Evolutionary conservation across 2,329 filamentous ascomycete species (phyloP).

Genomic region (Microsporum ferrugineum): DNA sequence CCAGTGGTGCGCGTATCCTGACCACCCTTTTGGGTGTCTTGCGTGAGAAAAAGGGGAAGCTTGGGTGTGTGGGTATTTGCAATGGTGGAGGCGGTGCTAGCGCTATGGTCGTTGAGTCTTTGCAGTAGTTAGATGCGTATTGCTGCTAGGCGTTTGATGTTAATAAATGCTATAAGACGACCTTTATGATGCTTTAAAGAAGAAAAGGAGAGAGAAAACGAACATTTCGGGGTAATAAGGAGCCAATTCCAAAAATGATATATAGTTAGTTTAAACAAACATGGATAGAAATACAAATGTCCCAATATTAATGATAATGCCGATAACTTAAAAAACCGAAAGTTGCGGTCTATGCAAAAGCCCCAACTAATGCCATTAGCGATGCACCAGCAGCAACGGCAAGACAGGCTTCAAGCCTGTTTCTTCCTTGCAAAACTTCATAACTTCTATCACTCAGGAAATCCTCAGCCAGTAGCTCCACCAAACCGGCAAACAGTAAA

Average conservation of each 20-base stretch:
- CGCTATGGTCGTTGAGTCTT: conserved; percentile 73
- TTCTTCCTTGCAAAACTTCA: conserved; percentile 44
- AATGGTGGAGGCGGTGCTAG: conserved; percentile 95
- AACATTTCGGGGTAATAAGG: neutral
- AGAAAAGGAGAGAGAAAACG: neutral
- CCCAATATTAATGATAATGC: neutral
- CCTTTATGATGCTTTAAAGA: neutral
- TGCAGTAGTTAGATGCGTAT: conserved; percentile 24
- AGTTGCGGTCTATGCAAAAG: conserved; percentile 43
- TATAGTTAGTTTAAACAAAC: neutral
- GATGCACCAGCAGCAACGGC: conserved; percentile 50
- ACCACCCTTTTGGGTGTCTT: conserved; percentile 82
- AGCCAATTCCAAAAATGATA: neutral
- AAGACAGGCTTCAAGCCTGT: conserved; percentile 50
- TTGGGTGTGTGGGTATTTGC: conserved; percentile 90
- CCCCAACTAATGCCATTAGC: conserved; percentile 57
- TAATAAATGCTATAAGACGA: neutral
- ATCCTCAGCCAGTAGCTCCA: conserved; percentile 75
- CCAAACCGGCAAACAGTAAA: conserved; percentile 68
- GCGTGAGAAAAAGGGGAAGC: conserved; percentile 81
- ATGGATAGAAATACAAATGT: neutral
- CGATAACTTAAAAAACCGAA: neutral
- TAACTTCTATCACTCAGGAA: conserved; percentile 60
- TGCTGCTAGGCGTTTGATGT: neutral
- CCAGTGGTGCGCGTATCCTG: conserved; percentile 85